A percentile compares a stretch with the other conserved stretches of the same genome.
Evolutionary conservation across 441 rosid species (phyloP).

Genomic region (Adansonia gregorii): DNA sequence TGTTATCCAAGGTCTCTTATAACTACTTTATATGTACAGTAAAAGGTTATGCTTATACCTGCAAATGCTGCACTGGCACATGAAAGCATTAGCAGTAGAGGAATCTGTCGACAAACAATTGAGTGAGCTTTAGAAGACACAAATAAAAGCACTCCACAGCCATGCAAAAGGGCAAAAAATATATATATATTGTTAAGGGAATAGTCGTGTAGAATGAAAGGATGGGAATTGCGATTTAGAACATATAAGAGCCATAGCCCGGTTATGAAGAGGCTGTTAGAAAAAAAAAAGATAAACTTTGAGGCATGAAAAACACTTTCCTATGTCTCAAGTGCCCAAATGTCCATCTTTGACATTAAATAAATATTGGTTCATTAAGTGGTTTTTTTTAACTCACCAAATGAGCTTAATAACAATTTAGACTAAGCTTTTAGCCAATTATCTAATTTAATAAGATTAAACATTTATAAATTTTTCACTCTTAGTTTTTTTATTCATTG

Average conservation of each 20-base stretch:
- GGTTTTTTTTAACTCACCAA: too few species aligned
- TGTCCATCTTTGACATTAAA: too few species aligned
- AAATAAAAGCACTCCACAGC: constrained; percentile 1
- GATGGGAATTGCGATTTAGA: constrained; percentile 13
- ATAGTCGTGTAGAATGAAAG: constrained; percentile 1
- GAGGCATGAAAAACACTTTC: too few species aligned
- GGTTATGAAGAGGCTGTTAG: constrained; percentile 37
- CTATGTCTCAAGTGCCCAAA: too few species aligned
- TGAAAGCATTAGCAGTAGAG: constrained; percentile 69
- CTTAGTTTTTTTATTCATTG: too few species aligned
- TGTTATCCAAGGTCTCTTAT: neutral
- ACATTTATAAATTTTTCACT: too few species aligned
- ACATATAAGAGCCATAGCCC: constrained; percentile 51
- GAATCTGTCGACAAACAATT: constrained; percentile 55
- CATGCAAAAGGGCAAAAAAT: neutral
- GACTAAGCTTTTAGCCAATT: too few species aligned
- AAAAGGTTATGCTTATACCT: constrained; percentile 50
- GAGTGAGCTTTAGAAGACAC: constrained; percentile 14
- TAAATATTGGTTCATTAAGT: too few species aligned
- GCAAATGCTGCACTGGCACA: constrained; percentile 82
- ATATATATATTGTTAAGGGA: too few species aligned
- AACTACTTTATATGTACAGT: neutral
- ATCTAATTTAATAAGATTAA: too few species aligned
- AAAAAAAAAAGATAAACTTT: too few species aligned
- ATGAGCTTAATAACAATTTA: too few species aligned